Evolutionary conservation across 139 green algal genomes (phyloP), one percentile per base, ranked within the genome.

Genomic region (Micractinium sp.): DNA sequence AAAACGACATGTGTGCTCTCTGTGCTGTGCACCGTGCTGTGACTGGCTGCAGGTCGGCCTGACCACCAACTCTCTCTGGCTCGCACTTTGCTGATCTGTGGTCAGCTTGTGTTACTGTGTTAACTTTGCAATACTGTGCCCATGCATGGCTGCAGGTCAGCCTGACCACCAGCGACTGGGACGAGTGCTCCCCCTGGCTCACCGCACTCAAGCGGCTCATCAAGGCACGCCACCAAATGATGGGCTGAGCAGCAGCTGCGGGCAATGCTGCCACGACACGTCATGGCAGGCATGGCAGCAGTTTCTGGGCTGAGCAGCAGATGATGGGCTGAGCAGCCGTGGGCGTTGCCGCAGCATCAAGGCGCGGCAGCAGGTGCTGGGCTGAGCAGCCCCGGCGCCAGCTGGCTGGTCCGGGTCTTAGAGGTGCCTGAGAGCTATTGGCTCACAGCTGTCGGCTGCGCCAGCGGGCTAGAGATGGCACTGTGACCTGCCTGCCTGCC

Each of bases 81-180:
- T 41, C 56, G 20, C 27, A 33, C 22, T 18, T 19, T 53, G 47
- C 53, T 74, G 53, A 31, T 15, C 1, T 20, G 13, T 53, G 4
- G 4, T 39, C 41, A 53, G 25, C 15, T 22, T 78, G 4, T 14
- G 29, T 38, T 29, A 36, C 19, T 35, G 77, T 53, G n/a, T 1
- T 56, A 9, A n/a, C n/a, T 56, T 5, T 56, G 47, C 47, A 16
- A 9, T 56, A 5, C 9, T 56, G 47, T 56, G 9, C 47, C 9
- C 47, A 5, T 56, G 5, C 47, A 16, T 5, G 7, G 9, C 36
- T 90, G 63, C 95, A 98, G 95, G 94, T 98, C 25, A 87, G 93
- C 69, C 92, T 99, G 89, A 99, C 98, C 0, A 97, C 96, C 76
- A 96, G 79, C 22, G 96, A 99, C 90, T 99, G 98, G 97, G 97